Base-by-base conservation (phyloP, 2,329 filamentous ascomycete genomes). In the Nemania sp. region DNA sequence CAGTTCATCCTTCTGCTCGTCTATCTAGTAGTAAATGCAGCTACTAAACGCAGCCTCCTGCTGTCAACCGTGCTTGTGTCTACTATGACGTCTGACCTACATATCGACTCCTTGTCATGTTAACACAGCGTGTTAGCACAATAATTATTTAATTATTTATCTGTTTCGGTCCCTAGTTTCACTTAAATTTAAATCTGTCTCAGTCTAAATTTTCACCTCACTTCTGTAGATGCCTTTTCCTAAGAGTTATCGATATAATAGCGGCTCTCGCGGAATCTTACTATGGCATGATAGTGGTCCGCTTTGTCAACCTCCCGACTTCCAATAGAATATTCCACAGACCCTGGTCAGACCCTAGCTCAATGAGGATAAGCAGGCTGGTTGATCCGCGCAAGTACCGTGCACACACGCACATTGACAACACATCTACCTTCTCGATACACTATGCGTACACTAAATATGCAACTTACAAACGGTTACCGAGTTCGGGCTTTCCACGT, bases 381-480 rank as follows among this genome's bases (percentile, higher is more conserved):
- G 49, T 54, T 58, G 57, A 58, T 68, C 62, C 49, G 52, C 56
- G 60, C 57, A 65, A 58, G 66, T 68, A 68, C 66, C 62, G 61
- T 67, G 55, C 65, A 67, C 56, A 41, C 56, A 64, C 41, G 56
- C 61, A 64, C 51, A 51, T 60, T 32, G 41, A 26, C 61, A 64
- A 61, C 61, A 52, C 61, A 52, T 52, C 24, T 29, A 52, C 56
- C 24, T 29, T 47, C 51, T 52, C 49, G 38, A 54, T 47, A 54
- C 41, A 60, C 45, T 26, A 29, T 47, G 49, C 29, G 29, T 35
- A 53, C 38, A 58, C 35, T 32, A 47, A 27, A 45, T 57, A 66
- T 62, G 54, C 45, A 58, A 26, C 26, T 29, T 32, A 49, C 58
- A 10, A 54, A 24, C 27, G 20, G 57, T 62, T 68, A 57, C 57